Conservation (phyloP, 805 yeast genomes). For the Metschnikowia cubensis region DNA sequence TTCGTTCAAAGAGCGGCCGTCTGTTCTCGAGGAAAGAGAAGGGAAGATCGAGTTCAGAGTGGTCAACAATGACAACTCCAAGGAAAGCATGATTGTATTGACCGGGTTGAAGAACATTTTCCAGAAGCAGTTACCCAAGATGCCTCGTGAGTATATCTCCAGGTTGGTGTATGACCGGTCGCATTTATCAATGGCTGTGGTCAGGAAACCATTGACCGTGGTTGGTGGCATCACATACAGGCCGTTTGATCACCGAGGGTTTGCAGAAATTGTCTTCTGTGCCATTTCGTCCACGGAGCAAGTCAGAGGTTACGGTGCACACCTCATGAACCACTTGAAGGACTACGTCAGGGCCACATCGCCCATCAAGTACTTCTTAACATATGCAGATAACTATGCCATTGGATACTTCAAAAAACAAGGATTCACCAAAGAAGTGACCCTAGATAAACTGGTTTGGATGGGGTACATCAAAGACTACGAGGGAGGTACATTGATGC, state of each 20-base stretch:
- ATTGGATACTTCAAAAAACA: constrained; percentile 98
- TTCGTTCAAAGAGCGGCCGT: constrained; percentile 86
- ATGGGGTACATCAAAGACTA: constrained; percentile 98
- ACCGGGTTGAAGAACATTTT: constrained; percentile 95
- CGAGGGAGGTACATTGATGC: constrained; percentile 98
- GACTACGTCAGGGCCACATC: constrained; percentile 91
- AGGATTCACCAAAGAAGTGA: constrained; percentile 93
- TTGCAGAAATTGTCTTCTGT: constrained; percentile 98
- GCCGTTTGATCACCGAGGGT: constrained; percentile 84
- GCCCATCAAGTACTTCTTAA: constrained; percentile 78
- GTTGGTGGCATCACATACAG: constrained; percentile 97
- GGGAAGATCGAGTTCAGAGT: constrained; percentile 94
- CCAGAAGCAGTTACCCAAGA: constrained; percentile 95
- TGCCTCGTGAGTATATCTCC: constrained; percentile 97
- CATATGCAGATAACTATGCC: constrained; percentile 98
- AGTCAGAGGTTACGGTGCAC: constrained; percentile 98
- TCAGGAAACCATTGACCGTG: constrained; percentile 87
- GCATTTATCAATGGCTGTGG: constrained; percentile 94
- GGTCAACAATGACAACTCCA: constrained; percentile 88
- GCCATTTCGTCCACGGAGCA: constrained; percentile 97
- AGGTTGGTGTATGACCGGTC: constrained; percentile 90
- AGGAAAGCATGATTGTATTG: constrained; percentile 82
- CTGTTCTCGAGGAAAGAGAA: constrained; percentile 89
- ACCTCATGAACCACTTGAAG: constrained; percentile 94
- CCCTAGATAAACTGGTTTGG: constrained; percentile 84